These are phyloP conservation scores for Friedmanniomyces simplex DNA, from an alignment of 495 filamentous ascomycete species.

Conservation along the genomic window DNA sequence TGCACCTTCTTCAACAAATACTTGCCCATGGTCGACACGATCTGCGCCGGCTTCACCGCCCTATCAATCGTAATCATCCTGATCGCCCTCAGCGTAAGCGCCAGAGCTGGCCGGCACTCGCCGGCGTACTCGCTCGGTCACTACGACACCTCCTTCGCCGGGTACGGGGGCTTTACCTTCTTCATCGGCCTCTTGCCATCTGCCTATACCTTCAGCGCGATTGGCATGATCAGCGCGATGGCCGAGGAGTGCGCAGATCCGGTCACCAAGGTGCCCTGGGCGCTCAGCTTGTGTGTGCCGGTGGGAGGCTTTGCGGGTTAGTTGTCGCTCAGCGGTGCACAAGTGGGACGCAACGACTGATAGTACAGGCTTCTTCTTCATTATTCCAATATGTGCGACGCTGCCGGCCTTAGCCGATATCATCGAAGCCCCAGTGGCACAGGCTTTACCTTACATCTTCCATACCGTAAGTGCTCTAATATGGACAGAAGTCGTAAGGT, in stretches of 20 bases:
- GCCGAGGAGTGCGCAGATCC: conserved; percentile 11
- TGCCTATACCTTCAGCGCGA: conserved; percentile 13
- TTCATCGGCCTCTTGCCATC: conserved; percentile 13
- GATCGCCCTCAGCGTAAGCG: conserved; percentile 6
- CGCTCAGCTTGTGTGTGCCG: conserved; percentile 9
- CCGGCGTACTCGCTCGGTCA: conserved; percentile 8
- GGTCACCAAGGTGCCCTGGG: conserved; percentile 8
- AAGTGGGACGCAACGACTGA: not conserved
- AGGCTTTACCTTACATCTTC: conserved; percentile 16
- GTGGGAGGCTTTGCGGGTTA: conserved; percentile 37
- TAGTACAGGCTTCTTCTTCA: conserved; percentile 31
- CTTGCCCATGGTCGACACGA: conserved; percentile 12
- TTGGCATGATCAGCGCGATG: conserved; percentile 12
- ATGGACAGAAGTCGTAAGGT: not conserved
- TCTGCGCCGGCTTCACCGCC: conserved; percentile 5
- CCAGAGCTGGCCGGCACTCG: not conserved
- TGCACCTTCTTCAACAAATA: conserved; percentile 10
- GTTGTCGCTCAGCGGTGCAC: not conserved
- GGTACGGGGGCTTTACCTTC: conserved; percentile 10
- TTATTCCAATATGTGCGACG: conserved; percentile 42
- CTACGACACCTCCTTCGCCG: conserved; percentile 6
- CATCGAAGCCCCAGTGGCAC: conserved; percentile 19
- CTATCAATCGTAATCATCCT: conserved; percentile 5
- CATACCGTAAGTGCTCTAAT: conserved; percentile 38
- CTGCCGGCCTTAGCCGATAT: conserved; percentile 38